These are phyloP conservation scores for Nepenthes alata DNA, from an alignment of 179 eudicot species.

Conservation along the genomic window DNA sequence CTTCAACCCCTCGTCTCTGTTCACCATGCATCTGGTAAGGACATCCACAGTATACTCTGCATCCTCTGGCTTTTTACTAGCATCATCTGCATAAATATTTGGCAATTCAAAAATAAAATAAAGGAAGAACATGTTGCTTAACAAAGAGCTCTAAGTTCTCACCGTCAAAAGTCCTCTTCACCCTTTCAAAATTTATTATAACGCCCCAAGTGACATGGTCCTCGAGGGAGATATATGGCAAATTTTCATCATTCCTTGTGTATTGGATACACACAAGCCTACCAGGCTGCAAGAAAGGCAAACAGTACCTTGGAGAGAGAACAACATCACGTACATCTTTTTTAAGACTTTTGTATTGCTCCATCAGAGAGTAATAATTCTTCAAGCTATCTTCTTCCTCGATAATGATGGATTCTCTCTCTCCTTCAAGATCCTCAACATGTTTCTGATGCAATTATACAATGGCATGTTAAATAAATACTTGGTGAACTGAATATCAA, in stretches of 20 bases:
- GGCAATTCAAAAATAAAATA: constrained; percentile 3
- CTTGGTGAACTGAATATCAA: neutral
- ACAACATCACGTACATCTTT: constrained; percentile 66
- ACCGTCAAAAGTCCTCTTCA: constrained; percentile 66
- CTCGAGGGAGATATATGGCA: constrained; percentile 47
- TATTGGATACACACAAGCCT: constrained; percentile 71
- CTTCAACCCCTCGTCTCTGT: constrained; percentile 45
- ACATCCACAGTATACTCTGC: constrained; percentile 72
- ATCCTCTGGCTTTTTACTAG: constrained; percentile 64
- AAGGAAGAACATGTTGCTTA: neutral
- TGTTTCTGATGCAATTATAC: constrained; percentile 45
- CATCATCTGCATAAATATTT: constrained; percentile 38
- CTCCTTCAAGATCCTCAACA: constrained; percentile 58
- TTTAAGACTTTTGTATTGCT: constrained; percentile 68
- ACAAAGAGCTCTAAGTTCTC: constrained; percentile 6
- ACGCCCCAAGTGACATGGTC: constrained; percentile 87
- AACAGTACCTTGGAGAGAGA: constrained; percentile 60
- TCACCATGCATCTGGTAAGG: constrained; percentile 71
- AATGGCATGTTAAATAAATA: constrained; percentile 2
- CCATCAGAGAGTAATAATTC: constrained; percentile 61
- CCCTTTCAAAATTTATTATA: constrained; percentile 72
- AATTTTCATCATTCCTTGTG: constrained; percentile 33
- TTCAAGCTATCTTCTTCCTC: constrained; percentile 83
- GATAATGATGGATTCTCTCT: constrained; percentile 68
- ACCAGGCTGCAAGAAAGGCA: constrained; percentile 95